phyloP scores from a whole-genome alignment of 495 filamentous ascomycete genomes.

The Penicillium lividum region DNA sequence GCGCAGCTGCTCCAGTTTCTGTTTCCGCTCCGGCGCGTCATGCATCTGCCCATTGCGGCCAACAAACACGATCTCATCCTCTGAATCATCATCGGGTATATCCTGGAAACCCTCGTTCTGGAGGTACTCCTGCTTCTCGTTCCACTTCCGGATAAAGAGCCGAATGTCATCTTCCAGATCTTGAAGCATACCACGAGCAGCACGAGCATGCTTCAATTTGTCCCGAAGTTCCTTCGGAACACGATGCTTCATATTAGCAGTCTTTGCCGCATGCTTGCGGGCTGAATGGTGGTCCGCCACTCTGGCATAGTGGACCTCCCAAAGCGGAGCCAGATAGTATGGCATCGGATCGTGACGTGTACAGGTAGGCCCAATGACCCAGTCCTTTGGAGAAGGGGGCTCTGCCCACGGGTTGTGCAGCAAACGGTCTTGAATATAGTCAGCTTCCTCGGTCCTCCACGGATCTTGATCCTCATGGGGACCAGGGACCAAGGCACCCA shows the following conservation, averaged over 20 bases:
- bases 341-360: constrained; percentile 71
- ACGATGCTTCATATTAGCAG: constrained; percentile 42
- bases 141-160: constrained; percentile 61
- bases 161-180: constrained; percentile 65
- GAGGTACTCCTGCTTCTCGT: constrained; percentile 44
- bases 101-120: constrained; percentile 50
- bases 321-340: constrained; percentile 85
- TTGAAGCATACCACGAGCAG: constrained; percentile 65
- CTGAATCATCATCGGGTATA: constrained; percentile 56
- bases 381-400: constrained; percentile 79
- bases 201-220: constrained; percentile 69
- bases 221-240: constrained; percentile 54
- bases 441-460: constrained; percentile 8
- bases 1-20: constrained; percentile 31
- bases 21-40: constrained; percentile 52
- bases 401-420: constrained; percentile 82
- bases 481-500: constrained; percentile 41
- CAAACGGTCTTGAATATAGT: constrained; percentile 61
- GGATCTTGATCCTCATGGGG: constrained; percentile 2
- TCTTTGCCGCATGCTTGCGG: constrained; percentile 37
- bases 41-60: constrained; percentile 75
- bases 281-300: constrained; percentile 37
- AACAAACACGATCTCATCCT: constrained; percentile 94
- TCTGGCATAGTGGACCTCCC: constrained; percentile 69
- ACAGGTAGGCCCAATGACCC: constrained; percentile 75